Percentiles rank a stretch among this genome's conserved stretches.
Evolutionary conservation across 176 grass and related monocot genomes (phyloP).

Genomic region (Cocos nucifera): DNA sequence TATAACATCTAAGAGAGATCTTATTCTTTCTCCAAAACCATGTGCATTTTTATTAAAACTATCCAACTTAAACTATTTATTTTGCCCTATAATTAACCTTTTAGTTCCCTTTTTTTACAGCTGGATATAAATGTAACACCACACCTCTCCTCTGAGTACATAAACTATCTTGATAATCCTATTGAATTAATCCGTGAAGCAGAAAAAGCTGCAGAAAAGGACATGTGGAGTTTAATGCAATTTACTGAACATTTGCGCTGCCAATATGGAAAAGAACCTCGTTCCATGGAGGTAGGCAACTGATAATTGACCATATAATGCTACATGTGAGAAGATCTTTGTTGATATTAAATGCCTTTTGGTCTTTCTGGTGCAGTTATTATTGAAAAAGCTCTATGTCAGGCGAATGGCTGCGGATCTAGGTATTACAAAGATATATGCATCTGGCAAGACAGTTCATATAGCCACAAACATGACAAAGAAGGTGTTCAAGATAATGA

Average conservation of each 20-base stretch:
- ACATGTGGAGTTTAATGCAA: constrained; percentile 75
- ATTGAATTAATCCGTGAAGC: constrained; percentile 81
- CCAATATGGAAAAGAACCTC: constrained; percentile 79
- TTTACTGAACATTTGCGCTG: constrained; percentile 73
- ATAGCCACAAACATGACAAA: constrained; percentile 82
- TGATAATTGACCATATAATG: background rate
- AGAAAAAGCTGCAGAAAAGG: constrained; percentile 68
- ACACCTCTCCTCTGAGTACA: constrained; percentile 85
- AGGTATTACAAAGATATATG: constrained; percentile 68
- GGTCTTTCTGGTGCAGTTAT: constrained; percentile 42
- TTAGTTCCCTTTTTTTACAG: constrained; percentile 27
- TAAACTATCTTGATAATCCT: constrained; percentile 92
- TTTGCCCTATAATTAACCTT: background rate
- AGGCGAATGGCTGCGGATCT: constrained; percentile 86
- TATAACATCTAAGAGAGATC: background rate
- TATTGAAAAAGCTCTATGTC: constrained; percentile 91
- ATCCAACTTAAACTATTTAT: background rate
- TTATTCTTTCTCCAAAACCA: no score
- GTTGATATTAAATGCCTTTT: constrained; percentile 13
- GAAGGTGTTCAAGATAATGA: constrained; percentile 84
- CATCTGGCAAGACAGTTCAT: constrained; percentile 54
- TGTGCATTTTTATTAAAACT: background rate
- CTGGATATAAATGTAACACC: constrained; percentile 78
- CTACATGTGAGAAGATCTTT: background rate
- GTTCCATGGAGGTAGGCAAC: constrained; percentile 70